phyloP scores from a whole-genome alignment of 176 grass and related monocot genomes.

The Paspalum vaginatum region DNA sequence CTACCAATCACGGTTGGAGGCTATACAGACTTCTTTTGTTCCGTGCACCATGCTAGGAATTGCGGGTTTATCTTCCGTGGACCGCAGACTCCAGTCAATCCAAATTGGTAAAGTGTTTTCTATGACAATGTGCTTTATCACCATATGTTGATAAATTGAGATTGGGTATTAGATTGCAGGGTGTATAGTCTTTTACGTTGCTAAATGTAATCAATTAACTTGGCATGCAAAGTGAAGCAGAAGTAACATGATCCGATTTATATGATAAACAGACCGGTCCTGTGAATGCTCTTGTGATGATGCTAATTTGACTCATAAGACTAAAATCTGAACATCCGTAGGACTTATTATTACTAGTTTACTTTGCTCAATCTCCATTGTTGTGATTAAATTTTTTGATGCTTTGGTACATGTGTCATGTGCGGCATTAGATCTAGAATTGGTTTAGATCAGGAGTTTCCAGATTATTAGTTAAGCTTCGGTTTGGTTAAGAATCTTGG shows the following conservation, averaged over 20 bases:
- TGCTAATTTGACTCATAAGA: neutral
- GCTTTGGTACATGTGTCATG: too few relatives aligned
- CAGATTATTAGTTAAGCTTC: too few relatives aligned
- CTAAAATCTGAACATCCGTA: neutral
- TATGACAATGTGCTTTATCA: neutral
- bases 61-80: constrained; percentile 94
- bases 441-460: too few relatives aligned
- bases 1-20: constrained; percentile 80
- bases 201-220: neutral
- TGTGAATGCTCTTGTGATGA: neutral
- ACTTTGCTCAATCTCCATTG: neutral
- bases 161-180: neutral
- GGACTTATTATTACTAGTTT: neutral
- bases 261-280: neutral
- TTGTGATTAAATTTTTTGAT: neutral
- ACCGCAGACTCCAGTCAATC: constrained; percentile 71
- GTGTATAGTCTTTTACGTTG: neutral
- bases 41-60: constrained; percentile 87
- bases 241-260: neutral
- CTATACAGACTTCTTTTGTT: constrained; percentile 97
- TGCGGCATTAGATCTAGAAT: too few relatives aligned
- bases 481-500: too few relatives aligned
- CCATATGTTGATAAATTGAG: neutral
- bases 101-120: constrained; percentile 74
- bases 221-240: neutral